Evolutionary conservation across 208 protist genomes (phyloP), one percentile per base, ranked within the genome.

Genomic region (Acanthamoeba lenticulata): DNA sequence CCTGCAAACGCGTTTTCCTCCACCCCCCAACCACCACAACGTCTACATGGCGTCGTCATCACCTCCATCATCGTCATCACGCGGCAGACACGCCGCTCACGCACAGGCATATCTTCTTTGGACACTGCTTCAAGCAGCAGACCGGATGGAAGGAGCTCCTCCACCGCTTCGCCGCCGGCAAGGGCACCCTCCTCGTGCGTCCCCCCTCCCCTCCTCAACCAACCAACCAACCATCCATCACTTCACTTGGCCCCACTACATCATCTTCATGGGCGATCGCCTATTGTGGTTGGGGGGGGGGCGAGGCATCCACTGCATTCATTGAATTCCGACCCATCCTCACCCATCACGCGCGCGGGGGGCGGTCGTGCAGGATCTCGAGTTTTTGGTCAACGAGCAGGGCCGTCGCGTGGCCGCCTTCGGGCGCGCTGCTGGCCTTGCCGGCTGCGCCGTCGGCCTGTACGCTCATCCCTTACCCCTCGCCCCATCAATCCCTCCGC

Each of bases 61-160:
- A n/a, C n/a, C n/a, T n/a, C n/a, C n/a, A n/a, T n/a, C n/a, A n/a
- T n/a, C n/a, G n/a, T n/a, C n/a, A n/a, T n/a, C n/a, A n/a, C n/a
- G n/a, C n/a, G n/a, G n/a, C n/a, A n/a, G 11, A 34, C n/a, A 40
- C 67, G 19, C 94, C 95, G 29, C 65, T 97, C 4, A 5, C 1
- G 9, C 97, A 98, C 67, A 92, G 38, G 6, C 97, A 98, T 79
- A 96, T 98, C n/a, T 97, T 93, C 79, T 98, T 98, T 97, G 96
- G 90, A 55, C 97, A 98, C 92, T 97, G 96, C 86, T 98, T 94
- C 93, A 98, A 98, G 90, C 36, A 95, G 36, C 97, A 97, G 94
- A 94, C 40, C 2, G 96, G 96, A 34, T 97, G 96, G 96, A 95
- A 93, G 89, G 95, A 98, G 0, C 52, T 97, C 13, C 92, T 98